Conservation (phyloP, 441 rosid genomes). For the Populus hybrid region DNA sequence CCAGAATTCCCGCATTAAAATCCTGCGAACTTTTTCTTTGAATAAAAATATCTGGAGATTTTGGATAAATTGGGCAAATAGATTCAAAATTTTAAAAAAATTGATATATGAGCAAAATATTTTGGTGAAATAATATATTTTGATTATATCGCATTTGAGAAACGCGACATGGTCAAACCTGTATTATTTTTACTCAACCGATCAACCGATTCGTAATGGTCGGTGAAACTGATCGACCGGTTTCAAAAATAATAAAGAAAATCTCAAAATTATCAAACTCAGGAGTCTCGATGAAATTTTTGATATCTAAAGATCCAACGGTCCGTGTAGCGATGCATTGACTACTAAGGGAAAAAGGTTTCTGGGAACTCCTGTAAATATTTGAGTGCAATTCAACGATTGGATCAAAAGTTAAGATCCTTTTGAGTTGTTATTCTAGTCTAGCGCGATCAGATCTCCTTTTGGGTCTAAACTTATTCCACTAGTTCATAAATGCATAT, state of each 20-base stretch:
- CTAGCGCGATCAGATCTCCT: fast-evolving
- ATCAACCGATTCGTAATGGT: too few species aligned
- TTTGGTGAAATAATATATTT: too few species aligned
- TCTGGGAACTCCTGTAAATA: fast-evolving
- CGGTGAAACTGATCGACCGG: fast-evolving
- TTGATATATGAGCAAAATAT: too few species aligned
- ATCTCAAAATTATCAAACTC: too few species aligned
- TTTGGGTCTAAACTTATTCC: fast-evolving
- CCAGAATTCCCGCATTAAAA: background rate
- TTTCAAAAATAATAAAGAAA: too few species aligned
- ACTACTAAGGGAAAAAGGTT: too few species aligned
- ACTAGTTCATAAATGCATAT: too few species aligned
- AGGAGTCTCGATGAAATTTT: fast-evolving
- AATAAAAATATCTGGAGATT: background rate
- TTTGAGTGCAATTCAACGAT: too few species aligned
- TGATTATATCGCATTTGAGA: fast-evolving
- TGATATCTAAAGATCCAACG: fast-evolving
- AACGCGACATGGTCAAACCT: too few species aligned
- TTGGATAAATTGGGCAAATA: too few species aligned
- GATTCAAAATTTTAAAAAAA: too few species aligned
- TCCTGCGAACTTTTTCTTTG: background rate
- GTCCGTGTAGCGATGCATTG: fast-evolving
- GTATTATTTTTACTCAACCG: fast-evolving
- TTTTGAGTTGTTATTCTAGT: too few species aligned
- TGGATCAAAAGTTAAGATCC: fast-evolving